These are phyloP conservation scores for Aspergillus jensenii DNA, from an alignment of 2,329 filamentous ascomycete genomes.

Conservation along the genomic window DNA sequence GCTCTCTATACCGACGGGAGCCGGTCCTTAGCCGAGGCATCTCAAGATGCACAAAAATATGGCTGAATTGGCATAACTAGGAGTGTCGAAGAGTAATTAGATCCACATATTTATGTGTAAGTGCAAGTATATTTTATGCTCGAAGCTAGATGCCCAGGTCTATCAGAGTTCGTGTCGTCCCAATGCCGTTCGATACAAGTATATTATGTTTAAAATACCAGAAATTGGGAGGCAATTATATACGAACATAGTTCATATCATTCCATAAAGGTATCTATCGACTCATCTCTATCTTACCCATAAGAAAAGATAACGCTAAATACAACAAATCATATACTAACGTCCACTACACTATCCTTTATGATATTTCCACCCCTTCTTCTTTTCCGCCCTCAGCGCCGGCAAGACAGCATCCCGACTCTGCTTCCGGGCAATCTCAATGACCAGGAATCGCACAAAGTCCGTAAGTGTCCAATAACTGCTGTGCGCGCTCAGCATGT, in stretches of 20 bases:
- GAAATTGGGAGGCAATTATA: background rate
- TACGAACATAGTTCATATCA: background rate
- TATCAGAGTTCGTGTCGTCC: too few species aligned
- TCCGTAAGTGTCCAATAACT: slow-evolving; percentile 89
- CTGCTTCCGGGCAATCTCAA: slow-evolving; percentile 76
- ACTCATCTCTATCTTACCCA: background rate
- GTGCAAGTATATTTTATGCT: too few species aligned
- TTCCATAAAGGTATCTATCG: background rate
- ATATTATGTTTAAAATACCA: background rate
- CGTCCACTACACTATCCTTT: slow-evolving; percentile 21
- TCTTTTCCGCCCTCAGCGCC: slow-evolving; percentile 56
- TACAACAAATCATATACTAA: background rate
- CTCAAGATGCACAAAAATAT: background rate
- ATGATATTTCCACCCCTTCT: slow-evolving; percentile 50
- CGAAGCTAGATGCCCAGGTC: too few species aligned
- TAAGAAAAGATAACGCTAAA: background rate
- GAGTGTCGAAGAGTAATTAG: too few species aligned
- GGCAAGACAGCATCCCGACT: slow-evolving; percentile 62
- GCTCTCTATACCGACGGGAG: background rate
- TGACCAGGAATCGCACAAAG: slow-evolving; percentile 84
- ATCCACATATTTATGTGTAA: too few species aligned
- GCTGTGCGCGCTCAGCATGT: slow-evolving; percentile 93
- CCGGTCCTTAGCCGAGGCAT: background rate
- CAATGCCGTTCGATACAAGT: too few species aligned
- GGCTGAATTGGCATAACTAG: background rate